Conservation (phyloP, 495 filamentous ascomycete species). For the Cercophora scortea region DNA sequence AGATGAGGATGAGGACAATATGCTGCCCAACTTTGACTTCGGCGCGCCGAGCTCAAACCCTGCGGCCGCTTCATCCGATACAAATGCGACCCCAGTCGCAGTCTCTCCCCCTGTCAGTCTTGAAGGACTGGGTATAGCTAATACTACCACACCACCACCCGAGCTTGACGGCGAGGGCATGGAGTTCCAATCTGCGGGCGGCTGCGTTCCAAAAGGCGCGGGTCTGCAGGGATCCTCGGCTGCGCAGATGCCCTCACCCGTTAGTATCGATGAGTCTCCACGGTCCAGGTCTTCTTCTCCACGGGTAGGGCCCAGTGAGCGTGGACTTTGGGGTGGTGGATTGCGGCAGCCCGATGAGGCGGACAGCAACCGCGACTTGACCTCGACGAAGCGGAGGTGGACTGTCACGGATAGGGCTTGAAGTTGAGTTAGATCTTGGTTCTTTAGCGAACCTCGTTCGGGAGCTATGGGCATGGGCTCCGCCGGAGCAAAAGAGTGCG, state of each 20-base stretch:
- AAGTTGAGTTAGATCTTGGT: too few relatives aligned
- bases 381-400: constrained; percentile 35
- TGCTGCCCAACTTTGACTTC: constrained; percentile 38
- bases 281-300: constrained; percentile 3
- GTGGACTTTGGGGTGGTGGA: constrained; percentile 30
- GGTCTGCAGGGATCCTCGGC: background rate
- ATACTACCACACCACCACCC: background rate
- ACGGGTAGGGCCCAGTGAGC: constrained; percentile 6
- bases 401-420: constrained; percentile 32
- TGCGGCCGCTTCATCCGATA: background rate
- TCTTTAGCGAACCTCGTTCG: too few relatives aligned
- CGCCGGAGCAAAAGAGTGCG: too few relatives aligned
- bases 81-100: too few relatives aligned
- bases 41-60: constrained; percentile 4
- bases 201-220: too few relatives aligned
- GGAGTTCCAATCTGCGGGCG: too few relatives aligned
- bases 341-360: constrained; percentile 28
- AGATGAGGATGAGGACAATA: constrained; percentile 34
- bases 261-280: background rate
- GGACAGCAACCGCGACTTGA: constrained; percentile 28
- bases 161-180: background rate
- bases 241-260: background rate
- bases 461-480: too few relatives aligned
- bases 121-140: background rate
- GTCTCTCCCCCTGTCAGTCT: too few relatives aligned